A percentile compares a stretch with the other conserved stretches of the same genome.
These are phyloP conservation scores for Babesia gibsoni DNA, from an alignment of 169 alveolate genomes.

Conservation along the genomic window DNA sequence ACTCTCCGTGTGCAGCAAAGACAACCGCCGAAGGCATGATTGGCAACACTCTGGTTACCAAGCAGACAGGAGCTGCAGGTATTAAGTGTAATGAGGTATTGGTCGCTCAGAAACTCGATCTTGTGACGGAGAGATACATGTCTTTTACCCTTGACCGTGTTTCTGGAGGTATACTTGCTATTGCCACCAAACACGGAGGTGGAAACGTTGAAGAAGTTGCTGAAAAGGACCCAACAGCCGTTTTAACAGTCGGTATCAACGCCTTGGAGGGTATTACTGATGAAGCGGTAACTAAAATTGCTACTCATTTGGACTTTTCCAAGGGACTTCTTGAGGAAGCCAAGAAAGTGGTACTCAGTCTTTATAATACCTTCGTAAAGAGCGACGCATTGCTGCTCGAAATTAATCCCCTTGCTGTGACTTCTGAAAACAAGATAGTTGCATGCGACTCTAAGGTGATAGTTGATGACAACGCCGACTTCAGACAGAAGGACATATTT, in stretches of 20 bases:
- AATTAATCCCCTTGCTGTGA: slow-evolving; percentile 91
- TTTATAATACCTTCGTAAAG: slow-evolving; percentile 81
- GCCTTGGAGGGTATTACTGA: slow-evolving; percentile 76
- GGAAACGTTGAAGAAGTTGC: slow-evolving; percentile 88
- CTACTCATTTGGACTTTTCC: slow-evolving; percentile 70
- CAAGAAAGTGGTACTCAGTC: slow-evolving; percentile 37
- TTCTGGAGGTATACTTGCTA: slow-evolving; percentile 85
- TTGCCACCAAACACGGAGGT: slow-evolving; percentile 88
- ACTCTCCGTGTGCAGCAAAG: slow-evolving; percentile 76
- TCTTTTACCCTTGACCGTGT: slow-evolving; percentile 90
- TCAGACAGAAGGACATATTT: slow-evolving; percentile 87
- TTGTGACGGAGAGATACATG: slow-evolving; percentile 87
- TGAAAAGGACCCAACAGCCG: slow-evolving; percentile 76
- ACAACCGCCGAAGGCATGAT: slow-evolving; percentile 83
- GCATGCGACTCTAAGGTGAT: slow-evolving; percentile 92
- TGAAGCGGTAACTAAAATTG: slow-evolving; percentile 63
- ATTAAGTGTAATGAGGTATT: slow-evolving; percentile 78
- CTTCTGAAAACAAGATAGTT: slow-evolving; percentile 81
- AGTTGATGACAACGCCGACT: slow-evolving; percentile 94
- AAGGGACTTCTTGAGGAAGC: slow-evolving; percentile 59
- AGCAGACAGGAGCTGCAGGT: slow-evolving; percentile 87
- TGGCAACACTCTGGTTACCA: slow-evolving; percentile 83
- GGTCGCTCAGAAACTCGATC: slow-evolving; percentile 77
- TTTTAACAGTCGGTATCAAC: slow-evolving; percentile 68
- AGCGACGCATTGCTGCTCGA: slow-evolving; percentile 91